Evolutionary conservation across 1,284 basidiomycete species (phyloP).

Genomic region (Ustilago bromivora): DNA sequence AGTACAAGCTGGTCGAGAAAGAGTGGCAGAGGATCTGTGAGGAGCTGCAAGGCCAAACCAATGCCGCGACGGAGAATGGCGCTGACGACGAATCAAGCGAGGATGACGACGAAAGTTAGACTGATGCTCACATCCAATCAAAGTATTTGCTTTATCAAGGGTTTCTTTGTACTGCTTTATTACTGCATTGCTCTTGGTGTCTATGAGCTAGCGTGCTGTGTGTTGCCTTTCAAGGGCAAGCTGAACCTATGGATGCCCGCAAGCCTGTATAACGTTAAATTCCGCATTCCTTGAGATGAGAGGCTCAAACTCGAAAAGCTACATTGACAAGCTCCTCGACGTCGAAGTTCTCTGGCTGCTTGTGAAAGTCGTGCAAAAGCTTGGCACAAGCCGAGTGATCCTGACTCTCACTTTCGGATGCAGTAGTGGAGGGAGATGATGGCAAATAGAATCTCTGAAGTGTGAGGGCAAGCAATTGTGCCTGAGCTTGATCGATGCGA

Average conservation of each 20-base stretch:
- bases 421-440: conserved; percentile 14
- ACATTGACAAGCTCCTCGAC: conserved; percentile 57
- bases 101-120: neutral
- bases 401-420: conserved; percentile 8
- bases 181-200: neutral
- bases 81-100: neutral
- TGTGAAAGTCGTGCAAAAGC: conserved; percentile 61
- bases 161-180: neutral
- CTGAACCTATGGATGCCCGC: neutral
- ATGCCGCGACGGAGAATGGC: neutral
- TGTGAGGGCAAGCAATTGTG: conserved; percentile 61
- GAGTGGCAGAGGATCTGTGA: conserved; percentile 43
- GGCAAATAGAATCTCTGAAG: conserved; percentile 67
- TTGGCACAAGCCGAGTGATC: conserved; percentile 43
- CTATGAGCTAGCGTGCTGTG: neutral
- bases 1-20: conserved; percentile 36
- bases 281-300: neutral
- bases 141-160: neutral
- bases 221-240: neutral
- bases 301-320: conserved; percentile 41
- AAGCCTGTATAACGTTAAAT: neutral
- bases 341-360: conserved; percentile 55
- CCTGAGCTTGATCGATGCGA: conserved; percentile 60
- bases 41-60: conserved; percentile 9
- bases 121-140: neutral